Base-by-base conservation (phyloP, 2,329 filamentous ascomycete genomes). In the Aspergillus aculeatinus region DNA sequence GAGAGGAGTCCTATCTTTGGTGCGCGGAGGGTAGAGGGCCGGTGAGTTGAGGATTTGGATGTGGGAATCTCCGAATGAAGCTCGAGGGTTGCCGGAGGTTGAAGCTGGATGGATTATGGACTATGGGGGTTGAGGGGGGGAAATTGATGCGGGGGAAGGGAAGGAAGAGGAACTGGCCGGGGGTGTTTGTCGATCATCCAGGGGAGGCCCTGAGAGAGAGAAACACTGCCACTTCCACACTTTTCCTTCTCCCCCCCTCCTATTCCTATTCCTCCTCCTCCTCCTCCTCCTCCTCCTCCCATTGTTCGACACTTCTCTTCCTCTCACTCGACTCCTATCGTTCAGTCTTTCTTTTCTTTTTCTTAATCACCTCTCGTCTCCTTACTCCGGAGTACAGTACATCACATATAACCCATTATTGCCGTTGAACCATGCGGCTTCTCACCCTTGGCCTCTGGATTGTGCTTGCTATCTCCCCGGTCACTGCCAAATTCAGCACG, bases 401-500 rank as follows among this genome's bases (percentile, higher is more conserved):
- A 10, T 21, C 27, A 16, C 27, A 11, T 14, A 35, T 14, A 39
- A 14, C 53, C 11, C 9, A 11, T 44, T 47, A 16, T 25, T 50
- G 23, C 48, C 11, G 14, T 1, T 16, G 48, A 56, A 62, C 44
- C 16, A 73, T 73, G 70, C 69, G 61, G 29, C 21, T 62, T 16
- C 42, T 57, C 29, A 31, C 65, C 31, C 35, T 64, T 16, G 14
- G 39, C 19, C 51, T 64, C 51, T 55, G 64, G n/a, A 51, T 63
- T 16, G 35, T 66, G 35, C 59, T 72, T 39, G 29, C 65, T 27
- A 50, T 72, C 52, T 55, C 55, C 64, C 49, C 54, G 7, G 62
- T 67, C 39, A 62, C 64, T 47, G 60, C 68, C 25, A 69, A 67
- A 11, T 60, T 73, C 57, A 70, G 70, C 27, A 91, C 92, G 61